Base-by-base conservation (phyloP, 148 eudicot genomes). In the Beta vulgaris region DNA sequence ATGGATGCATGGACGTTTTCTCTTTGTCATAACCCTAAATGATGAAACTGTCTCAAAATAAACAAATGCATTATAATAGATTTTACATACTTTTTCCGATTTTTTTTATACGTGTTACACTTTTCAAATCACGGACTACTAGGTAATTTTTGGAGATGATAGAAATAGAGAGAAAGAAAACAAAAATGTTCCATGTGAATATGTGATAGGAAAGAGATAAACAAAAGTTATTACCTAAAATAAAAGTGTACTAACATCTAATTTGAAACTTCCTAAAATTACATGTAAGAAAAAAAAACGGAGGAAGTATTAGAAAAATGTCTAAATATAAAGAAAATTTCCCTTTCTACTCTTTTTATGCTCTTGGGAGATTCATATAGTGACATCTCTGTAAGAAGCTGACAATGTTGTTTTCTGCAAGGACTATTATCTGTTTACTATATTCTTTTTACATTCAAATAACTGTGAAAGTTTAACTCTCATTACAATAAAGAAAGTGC, bases 311-410 rank as follows among this genome's bases (percentile, higher is more conserved):
- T 15, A 19, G 6, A 36, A 12, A 37, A 32, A 2, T 7, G 2
- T 32, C 7, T 34, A 21, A 25, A 55, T 15, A 36, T 57, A 14
- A 55, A 58, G 42, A 42, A 10, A 51, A 69, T 44, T 68, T 44
- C 51, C 21, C 14, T 15, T 32, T 4, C 32, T 64, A 8, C 12
- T 39, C 29, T 55, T 68, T 68, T 51, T 14, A 64, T 57, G 46
- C 39, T 13, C 40, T 14, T 59, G n/a, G 44, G 25, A 70, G 65
- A 40, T 60, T 51, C 71, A 44, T 13, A 71, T 68, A 43, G 62
- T 76, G 57, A 65, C 68, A 32, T 58, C 44, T 66, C 73, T 65
- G 68, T 40, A 62, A 80, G 28, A 57, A 77, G 18, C 84, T 68
- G 81, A 73, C 84, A 81, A n/a, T 63, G 37, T 53, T 36, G 37